Conservation (phyloP, 1,139 yeast genomes). For the Suhomyces chickasaworum region DNA sequence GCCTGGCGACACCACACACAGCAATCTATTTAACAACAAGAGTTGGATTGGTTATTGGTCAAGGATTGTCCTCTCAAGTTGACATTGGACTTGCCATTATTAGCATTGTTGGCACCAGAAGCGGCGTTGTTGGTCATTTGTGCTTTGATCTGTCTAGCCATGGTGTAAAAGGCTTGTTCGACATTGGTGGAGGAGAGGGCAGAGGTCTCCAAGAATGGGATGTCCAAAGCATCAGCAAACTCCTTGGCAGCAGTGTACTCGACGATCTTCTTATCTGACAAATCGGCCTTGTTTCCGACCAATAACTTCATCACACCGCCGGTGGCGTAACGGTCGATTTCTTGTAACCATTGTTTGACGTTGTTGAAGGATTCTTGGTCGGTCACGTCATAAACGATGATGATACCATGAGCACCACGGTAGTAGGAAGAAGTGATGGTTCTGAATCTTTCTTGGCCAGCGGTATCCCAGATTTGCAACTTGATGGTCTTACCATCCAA, state of each 20-base stretch:
- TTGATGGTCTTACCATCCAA: constrained; percentile 96
- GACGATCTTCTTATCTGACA: constrained; percentile 91
- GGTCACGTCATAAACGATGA: constrained; percentile 96
- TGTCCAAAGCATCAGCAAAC: constrained; percentile 94
- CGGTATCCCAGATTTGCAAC: constrained; percentile 98
- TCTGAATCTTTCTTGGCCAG: constrained; percentile 97
- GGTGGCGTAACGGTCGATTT: constrained; percentile 96
- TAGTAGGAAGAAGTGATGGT: constrained; percentile 97
- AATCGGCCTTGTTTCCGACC: constrained; percentile 96
- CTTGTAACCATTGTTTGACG: constrained; percentile 98
- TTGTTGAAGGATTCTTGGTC: constrained; percentile 97
- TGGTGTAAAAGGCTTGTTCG: constrained; percentile 96
- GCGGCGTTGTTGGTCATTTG: constrained; percentile 75
- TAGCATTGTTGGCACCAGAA: constrained; percentile 42
- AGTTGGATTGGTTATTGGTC: constrained; percentile 61
- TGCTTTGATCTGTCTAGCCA: constrained; percentile 98
- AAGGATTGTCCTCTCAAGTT: constrained; percentile 90
- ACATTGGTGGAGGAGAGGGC: constrained; percentile 95
- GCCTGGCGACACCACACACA: constrained; percentile 1
- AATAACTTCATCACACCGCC: constrained; percentile 95
- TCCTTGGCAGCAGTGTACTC: constrained; percentile 97
- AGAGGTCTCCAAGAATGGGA: constrained; percentile 95
- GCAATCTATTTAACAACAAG: constrained; percentile 64
- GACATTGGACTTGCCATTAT: constrained; percentile 68
- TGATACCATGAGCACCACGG: constrained; percentile 98